Conservation (phyloP, 164 flowering plant species). For the Umbilicus rupestris region DNA sequence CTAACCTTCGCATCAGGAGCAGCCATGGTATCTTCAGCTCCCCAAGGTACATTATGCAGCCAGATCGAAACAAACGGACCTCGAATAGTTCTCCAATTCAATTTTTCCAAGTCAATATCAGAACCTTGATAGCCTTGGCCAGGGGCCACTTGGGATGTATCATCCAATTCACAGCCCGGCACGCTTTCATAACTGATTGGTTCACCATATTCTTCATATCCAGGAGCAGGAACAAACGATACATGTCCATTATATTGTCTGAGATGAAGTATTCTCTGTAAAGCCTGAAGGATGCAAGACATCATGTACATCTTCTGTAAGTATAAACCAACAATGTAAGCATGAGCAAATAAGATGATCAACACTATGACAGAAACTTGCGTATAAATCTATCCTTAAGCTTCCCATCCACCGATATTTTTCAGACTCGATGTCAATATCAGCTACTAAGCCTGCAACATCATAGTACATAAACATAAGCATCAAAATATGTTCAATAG, state of each 20-base stretch:
- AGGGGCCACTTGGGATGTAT: constrained; percentile 14
- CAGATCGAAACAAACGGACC: constrained; percentile 94
- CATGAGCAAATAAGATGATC: neutral
- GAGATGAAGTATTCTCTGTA: constrained; percentile 50
- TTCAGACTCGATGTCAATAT: constrained; percentile 97
- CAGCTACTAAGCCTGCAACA: constrained; percentile 80
- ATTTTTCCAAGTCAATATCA: constrained; percentile 22
- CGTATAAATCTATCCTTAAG: constrained; percentile 86
- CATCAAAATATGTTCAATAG: neutral
- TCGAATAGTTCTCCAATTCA: constrained; percentile 59
- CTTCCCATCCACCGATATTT: constrained; percentile 98
- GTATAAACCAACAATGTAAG: neutral
- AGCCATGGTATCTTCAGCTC: constrained; percentile 60
- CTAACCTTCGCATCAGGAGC: constrained; percentile 89
- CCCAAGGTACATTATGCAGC: constrained; percentile 99
- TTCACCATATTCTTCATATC: constrained; percentile 65
- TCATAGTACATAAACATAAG: neutral
- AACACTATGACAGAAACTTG: constrained; percentile 21
- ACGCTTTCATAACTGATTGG: constrained; percentile 24
- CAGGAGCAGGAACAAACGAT: constrained; percentile 88
- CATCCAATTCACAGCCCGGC: constrained; percentile 20
- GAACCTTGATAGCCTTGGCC: constrained; percentile 55
- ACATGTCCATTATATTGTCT: constrained; percentile 67
- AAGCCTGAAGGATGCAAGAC: constrained; percentile 32
- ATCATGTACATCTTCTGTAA: neutral